These are phyloP conservation scores for Plasmodium vinckei DNA, from an alignment of 169 alveolate species.

Conservation along the genomic window DNA sequence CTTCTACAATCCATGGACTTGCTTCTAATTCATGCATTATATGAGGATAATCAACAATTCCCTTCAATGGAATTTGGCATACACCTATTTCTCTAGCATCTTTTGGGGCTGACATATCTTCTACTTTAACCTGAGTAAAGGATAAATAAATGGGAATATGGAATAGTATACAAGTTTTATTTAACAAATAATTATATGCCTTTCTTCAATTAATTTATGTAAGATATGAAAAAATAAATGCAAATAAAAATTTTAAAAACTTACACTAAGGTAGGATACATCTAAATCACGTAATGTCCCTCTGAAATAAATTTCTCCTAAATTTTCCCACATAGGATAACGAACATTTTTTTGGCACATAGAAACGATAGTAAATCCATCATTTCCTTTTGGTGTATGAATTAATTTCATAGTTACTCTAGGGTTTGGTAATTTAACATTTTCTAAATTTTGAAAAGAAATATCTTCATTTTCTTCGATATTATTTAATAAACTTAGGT, in stretches of 20 bases:
- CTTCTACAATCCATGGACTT: conserved; percentile 80
- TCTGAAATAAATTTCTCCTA: conserved; percentile 86
- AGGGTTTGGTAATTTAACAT: conserved; percentile 61
- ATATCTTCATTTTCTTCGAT: conserved; percentile 32
- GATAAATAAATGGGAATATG: neutral
- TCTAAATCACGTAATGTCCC: conserved; percentile 88
- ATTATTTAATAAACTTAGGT: conserved; percentile 50
- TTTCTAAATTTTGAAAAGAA: conserved; percentile 47
- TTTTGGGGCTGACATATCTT: conserved; percentile 84
- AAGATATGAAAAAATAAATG: no score
- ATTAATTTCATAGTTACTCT: conserved; percentile 50
- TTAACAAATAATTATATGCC: no score
- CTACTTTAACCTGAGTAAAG: conserved; percentile 78
- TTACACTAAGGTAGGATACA: conserved; percentile 78
- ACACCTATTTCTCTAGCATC: conserved; percentile 77
- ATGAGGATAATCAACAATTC: conserved; percentile 83
- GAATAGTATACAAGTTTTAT: neutral
- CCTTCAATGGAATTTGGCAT: conserved; percentile 79
- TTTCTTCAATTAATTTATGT: no score
- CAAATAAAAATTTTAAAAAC: neutral
- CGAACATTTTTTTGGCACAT: conserved; percentile 60
- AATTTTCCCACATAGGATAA: conserved; percentile 85
- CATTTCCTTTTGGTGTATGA: conserved; percentile 66
- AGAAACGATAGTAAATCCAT: conserved; percentile 31
- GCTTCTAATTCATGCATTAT: conserved; percentile 71